Evolutionary conservation across 2,329 filamentous ascomycete species (phyloP).

Genomic region (Hymenoscyphus albidus): DNA sequence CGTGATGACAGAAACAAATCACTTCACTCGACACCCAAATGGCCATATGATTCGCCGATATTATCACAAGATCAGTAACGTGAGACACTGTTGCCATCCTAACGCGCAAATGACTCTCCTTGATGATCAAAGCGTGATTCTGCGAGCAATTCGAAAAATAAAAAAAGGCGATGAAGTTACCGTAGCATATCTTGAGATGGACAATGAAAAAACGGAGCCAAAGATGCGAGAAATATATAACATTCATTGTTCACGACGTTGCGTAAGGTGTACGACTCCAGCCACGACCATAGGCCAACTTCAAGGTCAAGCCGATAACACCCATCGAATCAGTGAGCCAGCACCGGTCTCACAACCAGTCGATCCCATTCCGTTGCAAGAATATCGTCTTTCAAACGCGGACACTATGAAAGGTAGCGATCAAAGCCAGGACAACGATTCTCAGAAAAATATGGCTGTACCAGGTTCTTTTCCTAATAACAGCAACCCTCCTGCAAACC

Average conservation of each 20-base stretch:
- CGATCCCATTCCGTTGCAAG: too few species aligned
- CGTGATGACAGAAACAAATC: not conserved
- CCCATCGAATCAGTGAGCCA: too few species aligned
- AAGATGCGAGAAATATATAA: not conserved
- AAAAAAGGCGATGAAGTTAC: not conserved
- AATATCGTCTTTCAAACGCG: not conserved
- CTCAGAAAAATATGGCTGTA: not conserved
- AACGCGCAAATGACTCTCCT: not conserved
- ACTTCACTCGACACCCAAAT: not conserved
- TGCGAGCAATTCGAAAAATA: not conserved
- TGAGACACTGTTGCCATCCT: constrained; percentile 5
- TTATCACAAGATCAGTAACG: constrained; percentile 4
- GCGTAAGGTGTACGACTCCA: too few species aligned
- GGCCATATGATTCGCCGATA: constrained; percentile 1
- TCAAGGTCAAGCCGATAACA: too few species aligned
- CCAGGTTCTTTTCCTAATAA: not conserved
- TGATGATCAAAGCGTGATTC: not conserved
- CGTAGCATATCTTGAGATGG: not conserved
- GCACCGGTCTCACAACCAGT: too few species aligned
- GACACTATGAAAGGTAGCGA: not conserved
- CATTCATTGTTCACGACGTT: not conserved
- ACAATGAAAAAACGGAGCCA: not conserved
- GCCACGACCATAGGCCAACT: too few species aligned
- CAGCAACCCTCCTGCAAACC: not conserved
- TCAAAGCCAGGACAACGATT: not conserved